Conservation (phyloP, 2,329 filamentous ascomycete species). For the Clarireedia paspali region DNA sequence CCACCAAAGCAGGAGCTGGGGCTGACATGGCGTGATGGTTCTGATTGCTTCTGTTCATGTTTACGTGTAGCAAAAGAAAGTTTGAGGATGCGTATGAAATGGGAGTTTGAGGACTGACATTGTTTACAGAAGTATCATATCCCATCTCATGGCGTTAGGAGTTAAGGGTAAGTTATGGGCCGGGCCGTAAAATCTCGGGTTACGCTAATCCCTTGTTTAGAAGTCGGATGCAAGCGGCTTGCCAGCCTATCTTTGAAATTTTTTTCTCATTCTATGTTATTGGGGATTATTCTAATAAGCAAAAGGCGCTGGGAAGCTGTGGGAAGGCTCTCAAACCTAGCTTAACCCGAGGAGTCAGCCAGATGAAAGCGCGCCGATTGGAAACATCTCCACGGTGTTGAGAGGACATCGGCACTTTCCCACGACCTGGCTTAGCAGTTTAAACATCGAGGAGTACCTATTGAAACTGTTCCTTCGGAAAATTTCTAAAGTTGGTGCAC, state of each 20-base stretch:
- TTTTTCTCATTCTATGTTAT: background rate
- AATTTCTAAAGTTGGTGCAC: background rate
- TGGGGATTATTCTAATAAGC: too few species aligned
- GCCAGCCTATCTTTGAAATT: background rate
- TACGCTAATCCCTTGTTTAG: background rate
- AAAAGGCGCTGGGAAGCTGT: too few species aligned
- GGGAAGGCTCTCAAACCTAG: too few species aligned
- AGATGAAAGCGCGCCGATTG: too few species aligned
- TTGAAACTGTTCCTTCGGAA: too few species aligned
- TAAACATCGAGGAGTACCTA: background rate
- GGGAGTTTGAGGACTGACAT: background rate
- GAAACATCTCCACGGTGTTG: background rate
- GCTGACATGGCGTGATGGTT: background rate
- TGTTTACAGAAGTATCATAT: background rate
- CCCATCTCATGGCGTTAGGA: background rate
- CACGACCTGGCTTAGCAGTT: background rate
- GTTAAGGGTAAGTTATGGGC: background rate
- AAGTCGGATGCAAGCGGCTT: background rate
- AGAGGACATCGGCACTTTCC: background rate
- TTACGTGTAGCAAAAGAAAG: background rate
- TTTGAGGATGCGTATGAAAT: background rate
- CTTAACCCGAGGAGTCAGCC: too few species aligned
- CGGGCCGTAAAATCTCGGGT: background rate
- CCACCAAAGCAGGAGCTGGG: background rate
- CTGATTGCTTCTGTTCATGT: background rate